Base-by-base conservation (phyloP, 805 yeast genomes). In the Candida namnaoensis region DNA sequence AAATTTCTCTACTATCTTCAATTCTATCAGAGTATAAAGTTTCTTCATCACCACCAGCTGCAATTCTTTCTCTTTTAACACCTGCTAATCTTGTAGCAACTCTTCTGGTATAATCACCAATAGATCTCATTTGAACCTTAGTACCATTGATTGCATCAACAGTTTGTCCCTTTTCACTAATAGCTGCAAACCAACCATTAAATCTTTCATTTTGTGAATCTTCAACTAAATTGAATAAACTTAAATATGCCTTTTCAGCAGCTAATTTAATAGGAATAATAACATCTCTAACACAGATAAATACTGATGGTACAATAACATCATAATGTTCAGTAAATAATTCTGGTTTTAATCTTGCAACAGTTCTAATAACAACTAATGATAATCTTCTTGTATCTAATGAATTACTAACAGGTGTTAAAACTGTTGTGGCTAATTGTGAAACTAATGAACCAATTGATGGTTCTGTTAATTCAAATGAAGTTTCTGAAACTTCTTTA, bases 221-320 rank as follows among this genome's bases (percentile, higher is more conserved):
- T 26, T 82, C 86, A 30, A 85, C 81, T 51, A 91, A 66, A 38
- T 74, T 69, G 62, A 88, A 82, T 14, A 88, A 57, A 2, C 86
- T 77, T 49, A 90, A 58, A 59, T 74, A 88, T 1, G 95, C 88
- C 65, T 87, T 87, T 60, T 91, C 99, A 7, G 96, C 96, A 1
- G 97, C 96, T 47, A 91, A 70, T 54, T 88, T 90, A 50, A 91
- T 81, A 5, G 99, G 97, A 54, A 91, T 87, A 38, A 86, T 69
- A n/a, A 80, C 72, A 54, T 90, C 96, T 49, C 99, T 72, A 35
- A 91, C 82, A 58, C 93, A 81, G 0, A 82, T 66, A 58, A 91
- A 91, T 2, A 88, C 80, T 11, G 86, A 69, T 12, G 93, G 87
- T 4, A 74, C 86, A 40, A 91, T 52, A 0, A 62, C 46, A 49